Conservation (phyloP, 345 rosid species). For the Sapria himalayana region DNA sequence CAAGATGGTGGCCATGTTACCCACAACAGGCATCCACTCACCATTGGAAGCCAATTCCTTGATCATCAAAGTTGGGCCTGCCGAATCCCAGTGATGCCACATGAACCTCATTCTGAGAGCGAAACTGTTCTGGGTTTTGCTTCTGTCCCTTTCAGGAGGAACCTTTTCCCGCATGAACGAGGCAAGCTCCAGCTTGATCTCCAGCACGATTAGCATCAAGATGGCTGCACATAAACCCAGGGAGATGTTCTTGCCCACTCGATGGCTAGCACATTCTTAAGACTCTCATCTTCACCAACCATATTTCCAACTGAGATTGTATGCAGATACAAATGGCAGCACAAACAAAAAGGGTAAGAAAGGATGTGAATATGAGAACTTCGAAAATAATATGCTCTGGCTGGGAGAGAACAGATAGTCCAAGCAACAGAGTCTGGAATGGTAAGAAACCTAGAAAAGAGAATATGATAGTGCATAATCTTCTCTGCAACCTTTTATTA, state of each 20-base stretch:
- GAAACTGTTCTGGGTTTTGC: slow-evolving; percentile 28
- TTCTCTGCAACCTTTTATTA: slow-evolving; percentile 76
- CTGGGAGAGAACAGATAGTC: slow-evolving; percentile 49
- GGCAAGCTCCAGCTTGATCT: slow-evolving; percentile 82
- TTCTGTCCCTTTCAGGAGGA: slow-evolving; percentile 47
- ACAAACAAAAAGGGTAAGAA: slow-evolving; percentile 54
- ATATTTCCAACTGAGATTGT: slow-evolving; percentile 30
- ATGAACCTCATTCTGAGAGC: slow-evolving; percentile 74
- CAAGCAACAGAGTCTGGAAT: slow-evolving; percentile 59
- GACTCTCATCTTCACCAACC: slow-evolving; percentile 67
- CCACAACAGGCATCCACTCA: slow-evolving; percentile 98
- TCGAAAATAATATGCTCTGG: slow-evolving; percentile 58
- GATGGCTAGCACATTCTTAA: slow-evolving; percentile 65
- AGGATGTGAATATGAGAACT: slow-evolving; percentile 60
- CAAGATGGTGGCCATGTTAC: slow-evolving; percentile 81
- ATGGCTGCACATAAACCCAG: slow-evolving; percentile 94
- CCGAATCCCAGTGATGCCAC: slow-evolving; percentile 69
- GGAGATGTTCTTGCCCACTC: slow-evolving; percentile 98
- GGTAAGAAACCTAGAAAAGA: slow-evolving; percentile 76
- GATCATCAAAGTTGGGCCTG: slow-evolving; percentile 54
- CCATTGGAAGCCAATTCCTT: slow-evolving; percentile 91
- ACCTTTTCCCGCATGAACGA: slow-evolving; percentile 78
- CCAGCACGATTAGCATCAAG: slow-evolving; percentile 90
- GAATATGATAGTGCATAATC: slow-evolving; percentile 64
- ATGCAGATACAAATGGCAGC: slow-evolving; percentile 53